Evolutionary conservation across 768 basidiomycete genomes (phyloP).

Genomic region (Calvatia gigantea): DNA sequence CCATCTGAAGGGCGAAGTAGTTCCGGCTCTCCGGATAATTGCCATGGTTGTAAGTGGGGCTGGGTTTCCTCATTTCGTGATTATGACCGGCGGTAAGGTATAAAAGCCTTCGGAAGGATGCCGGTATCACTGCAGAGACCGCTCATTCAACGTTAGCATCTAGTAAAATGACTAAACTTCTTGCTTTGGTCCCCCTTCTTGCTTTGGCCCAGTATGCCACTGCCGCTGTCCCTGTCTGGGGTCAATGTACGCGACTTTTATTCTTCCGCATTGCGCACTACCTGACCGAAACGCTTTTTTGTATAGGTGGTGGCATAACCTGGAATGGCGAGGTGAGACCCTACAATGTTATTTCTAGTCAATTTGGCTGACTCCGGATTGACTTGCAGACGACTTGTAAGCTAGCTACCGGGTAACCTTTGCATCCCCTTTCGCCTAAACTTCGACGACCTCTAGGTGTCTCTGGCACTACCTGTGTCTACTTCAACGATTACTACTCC

Average conservation of each 20-base stretch:
- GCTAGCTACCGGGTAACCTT: background rate
- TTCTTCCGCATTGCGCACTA: background rate
- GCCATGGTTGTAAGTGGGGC: background rate
- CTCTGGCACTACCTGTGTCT: conserved; percentile 24
- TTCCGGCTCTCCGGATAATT: too few species aligned
- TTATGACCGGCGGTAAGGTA: background rate
- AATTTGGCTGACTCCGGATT: background rate
- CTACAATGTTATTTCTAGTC: too few species aligned
- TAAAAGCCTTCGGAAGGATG: background rate
- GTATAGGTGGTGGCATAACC: conserved; percentile 25
- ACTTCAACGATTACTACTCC: conserved; percentile 28
- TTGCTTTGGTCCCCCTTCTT: conserved; percentile 4
- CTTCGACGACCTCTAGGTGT: conserved; percentile 18
- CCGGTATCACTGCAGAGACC: background rate
- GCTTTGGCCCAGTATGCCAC: background rate
- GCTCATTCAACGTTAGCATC: background rate
- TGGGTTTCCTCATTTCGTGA: too few species aligned
- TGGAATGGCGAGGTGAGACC: conserved; percentile 25
- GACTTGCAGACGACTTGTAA: background rate
- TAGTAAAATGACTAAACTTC: conserved; percentile 5
- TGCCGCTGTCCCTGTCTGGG: conserved; percentile 23
- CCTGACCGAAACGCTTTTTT: background rate
- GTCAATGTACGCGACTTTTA: conserved; percentile 24
- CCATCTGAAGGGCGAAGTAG: too few species aligned
- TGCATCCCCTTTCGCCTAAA: background rate